A percentile compares a stretch with the other conserved stretches of the same genome.
These are phyloP conservation scores for Alternaria sp. DNA, from an alignment of 2,329 filamentous ascomycete species.

Conservation along the genomic window DNA sequence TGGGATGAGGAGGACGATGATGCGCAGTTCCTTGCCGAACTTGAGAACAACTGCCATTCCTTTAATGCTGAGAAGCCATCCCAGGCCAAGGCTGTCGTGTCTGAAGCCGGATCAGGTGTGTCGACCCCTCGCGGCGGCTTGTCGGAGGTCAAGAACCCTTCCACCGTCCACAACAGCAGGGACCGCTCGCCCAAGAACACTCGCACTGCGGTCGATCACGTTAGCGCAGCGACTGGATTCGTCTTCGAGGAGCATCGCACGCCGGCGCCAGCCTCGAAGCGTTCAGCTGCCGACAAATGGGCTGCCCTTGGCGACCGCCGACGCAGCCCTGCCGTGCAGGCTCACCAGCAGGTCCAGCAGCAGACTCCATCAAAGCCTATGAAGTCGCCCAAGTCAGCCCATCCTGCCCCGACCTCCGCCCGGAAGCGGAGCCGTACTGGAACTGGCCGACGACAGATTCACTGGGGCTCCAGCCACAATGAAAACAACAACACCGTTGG, in stretches of 20 bases:
- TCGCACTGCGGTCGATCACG: conserved; percentile 67
- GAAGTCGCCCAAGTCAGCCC: conserved; percentile 45
- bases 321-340: conserved; percentile 66
- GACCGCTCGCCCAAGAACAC: conserved; percentile 47
- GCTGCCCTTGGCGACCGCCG: conserved; percentile 84
- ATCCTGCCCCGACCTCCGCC: conserved; percentile 46
- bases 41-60: conserved; percentile 66
- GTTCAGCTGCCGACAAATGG: conserved; percentile 81
- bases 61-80: conserved; percentile 47
- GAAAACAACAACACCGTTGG: conserved; percentile 39
- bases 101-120: conserved; percentile 55
- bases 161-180: conserved; percentile 60
- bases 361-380: conserved; percentile 54
- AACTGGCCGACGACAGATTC: conserved; percentile 50
- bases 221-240: conserved; percentile 73
- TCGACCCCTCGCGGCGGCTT: conserved; percentile 62
- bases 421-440: conserved; percentile 53
- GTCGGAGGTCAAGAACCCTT: conserved; percentile 63
- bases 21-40: conserved; percentile 61
- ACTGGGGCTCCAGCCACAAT: conserved; percentile 49
- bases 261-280: conserved; percentile 63
- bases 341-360: conserved; percentile 49
- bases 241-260: conserved; percentile 72
- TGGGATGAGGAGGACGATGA: conserved; percentile 97
- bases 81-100: conserved; percentile 48